Evolutionary conservation across 2,329 filamentous ascomycete genomes (phyloP), one percentile per base, ranked within the genome.

Genomic region (Parasarocladium wereldwijsianum): DNA sequence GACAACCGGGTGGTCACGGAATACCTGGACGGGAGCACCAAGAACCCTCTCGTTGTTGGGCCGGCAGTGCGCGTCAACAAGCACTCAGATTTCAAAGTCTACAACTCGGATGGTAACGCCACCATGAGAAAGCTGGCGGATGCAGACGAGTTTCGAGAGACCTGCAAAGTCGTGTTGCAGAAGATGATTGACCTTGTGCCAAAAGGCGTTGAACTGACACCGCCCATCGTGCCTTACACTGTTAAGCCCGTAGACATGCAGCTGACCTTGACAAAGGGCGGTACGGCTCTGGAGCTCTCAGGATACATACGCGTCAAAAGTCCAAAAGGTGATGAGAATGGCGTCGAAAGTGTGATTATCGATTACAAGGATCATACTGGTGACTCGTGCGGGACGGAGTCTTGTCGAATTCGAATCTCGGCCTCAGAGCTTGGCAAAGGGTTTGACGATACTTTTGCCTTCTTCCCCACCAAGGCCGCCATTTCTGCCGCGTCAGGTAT

Each of bases 181-280:
- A 65, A 63, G 43, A 66, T 76, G 69, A 69, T 75, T 34, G 66
- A 76, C n/a, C 55, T 62, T 4, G 68, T 75, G 1, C 69, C 70
- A 3, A 42, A 48, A 3, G 54, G 52, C 3, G 63, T 70, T 4
- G 51, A 49, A 1, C 57, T 76, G 4, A 60, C 62, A 0, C 61
- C 62, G 28, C 55, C 63, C 3, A 60, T 75, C 32, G 46, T 49
- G 8, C 66, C 69, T 1, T 76, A 75, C 45, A 57, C 57, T 11
- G 58, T 74, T 40, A 76, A 76, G 52, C 70, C 70, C 4, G 63
- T 66, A 30, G 54, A 58, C 29, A 47, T 74, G 39, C 66, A 72
- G 41, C 56, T 76, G 21, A 61, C 61, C 0, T 51, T 76, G 11
- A 53, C 61, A 31, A 41, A 54, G 6, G 62, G 60, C 11, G 69